These are phyloP conservation scores for Hansenula lynferdii DNA, from an alignment of 1,139 yeast species.

Conservation along the genomic window DNA sequence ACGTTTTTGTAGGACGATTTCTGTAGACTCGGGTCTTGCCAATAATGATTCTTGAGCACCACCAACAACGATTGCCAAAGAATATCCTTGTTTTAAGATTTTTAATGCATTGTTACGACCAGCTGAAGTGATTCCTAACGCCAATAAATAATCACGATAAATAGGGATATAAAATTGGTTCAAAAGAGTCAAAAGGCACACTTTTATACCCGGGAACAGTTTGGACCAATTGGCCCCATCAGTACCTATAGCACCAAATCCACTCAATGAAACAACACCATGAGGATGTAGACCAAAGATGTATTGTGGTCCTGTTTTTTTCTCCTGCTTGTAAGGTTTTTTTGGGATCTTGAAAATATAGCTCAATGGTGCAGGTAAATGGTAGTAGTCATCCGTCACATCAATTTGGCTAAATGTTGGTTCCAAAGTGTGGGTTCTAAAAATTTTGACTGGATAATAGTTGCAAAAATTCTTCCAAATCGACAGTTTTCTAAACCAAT, in stretches of 20 bases:
- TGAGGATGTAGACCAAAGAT: conserved; percentile 96
- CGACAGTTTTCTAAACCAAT: conserved; percentile 49
- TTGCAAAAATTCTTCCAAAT: conserved; percentile 74
- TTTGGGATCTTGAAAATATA: conserved; percentile 8
- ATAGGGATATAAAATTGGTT: conserved; percentile 87
- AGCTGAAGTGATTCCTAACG: conserved; percentile 84
- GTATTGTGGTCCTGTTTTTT: conserved; percentile 63
- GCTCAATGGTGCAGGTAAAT: conserved; percentile 5
- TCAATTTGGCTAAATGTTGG: conserved; percentile 57
- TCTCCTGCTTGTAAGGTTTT: conserved; percentile 11
- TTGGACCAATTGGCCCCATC: conserved; percentile 69
- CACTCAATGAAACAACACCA: conserved; percentile 93
- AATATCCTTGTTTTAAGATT: conserved; percentile 62
- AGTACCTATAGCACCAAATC: conserved; percentile 79
- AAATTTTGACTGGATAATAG: conserved; percentile 78
- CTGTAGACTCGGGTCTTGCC: conserved; percentile 55
- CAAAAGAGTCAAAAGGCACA: conserved; percentile 73
- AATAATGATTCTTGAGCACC: conserved; percentile 90
- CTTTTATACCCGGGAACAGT: conserved; percentile 76
- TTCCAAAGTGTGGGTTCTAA: conserved; percentile 63
- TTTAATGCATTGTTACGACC: conserved; percentile 67
- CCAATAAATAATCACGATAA: conserved; percentile 78
- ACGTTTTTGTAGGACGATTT: conserved; percentile 69
- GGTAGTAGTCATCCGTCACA: conserved; percentile 17
- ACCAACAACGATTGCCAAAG: conserved; percentile 88